Conservation (phyloP, 768 basidiomycete genomes). For the Lactarius vividus region DNA sequence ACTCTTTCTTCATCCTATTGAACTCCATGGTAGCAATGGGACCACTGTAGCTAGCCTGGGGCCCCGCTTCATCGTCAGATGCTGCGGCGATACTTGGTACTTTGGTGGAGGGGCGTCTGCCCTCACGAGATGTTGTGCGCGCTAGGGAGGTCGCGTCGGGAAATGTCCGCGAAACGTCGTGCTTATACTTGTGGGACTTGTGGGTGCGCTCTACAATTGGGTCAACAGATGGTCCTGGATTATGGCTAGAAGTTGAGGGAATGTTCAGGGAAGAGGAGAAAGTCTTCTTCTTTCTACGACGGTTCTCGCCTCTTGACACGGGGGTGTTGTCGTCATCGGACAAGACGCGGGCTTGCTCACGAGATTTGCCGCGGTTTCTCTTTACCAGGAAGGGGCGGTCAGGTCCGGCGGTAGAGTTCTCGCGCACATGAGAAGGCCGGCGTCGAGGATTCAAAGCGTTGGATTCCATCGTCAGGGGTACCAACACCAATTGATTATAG, state of each 20-base stretch:
- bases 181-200: constrained; percentile 15
- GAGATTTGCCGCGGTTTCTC: constrained; percentile 19
- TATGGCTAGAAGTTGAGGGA: constrained; percentile 8
- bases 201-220: constrained; percentile 13
- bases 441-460: constrained; percentile 1
- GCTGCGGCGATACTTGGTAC: neutral
- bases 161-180: constrained; percentile 22
- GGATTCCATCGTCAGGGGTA: constrained; percentile 18
- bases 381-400: constrained; percentile 19
- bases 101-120: constrained; percentile 4
- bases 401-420: constrained; percentile 4
- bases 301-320: constrained; percentile 13
- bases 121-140: constrained; percentile 14
- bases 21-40: constrained; percentile 47
- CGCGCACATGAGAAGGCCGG: constrained; percentile 15
- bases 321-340: constrained; percentile 25
- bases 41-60: constrained; percentile 32
- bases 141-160: constrained; percentile 4
- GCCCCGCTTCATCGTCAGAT: constrained; percentile 21
- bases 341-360: constrained; percentile 5
- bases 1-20: constrained; percentile 54
- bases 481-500: neutral
- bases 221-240: constrained; percentile 13
- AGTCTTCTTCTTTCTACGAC: constrained; percentile 24
- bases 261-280: neutral